A percentile compares a stretch with the other conserved stretches of the same genome.
Conservation (phyloP, 2,329 filamentous ascomycete genomes). For the Huntiella bhutanensis region DNA sequence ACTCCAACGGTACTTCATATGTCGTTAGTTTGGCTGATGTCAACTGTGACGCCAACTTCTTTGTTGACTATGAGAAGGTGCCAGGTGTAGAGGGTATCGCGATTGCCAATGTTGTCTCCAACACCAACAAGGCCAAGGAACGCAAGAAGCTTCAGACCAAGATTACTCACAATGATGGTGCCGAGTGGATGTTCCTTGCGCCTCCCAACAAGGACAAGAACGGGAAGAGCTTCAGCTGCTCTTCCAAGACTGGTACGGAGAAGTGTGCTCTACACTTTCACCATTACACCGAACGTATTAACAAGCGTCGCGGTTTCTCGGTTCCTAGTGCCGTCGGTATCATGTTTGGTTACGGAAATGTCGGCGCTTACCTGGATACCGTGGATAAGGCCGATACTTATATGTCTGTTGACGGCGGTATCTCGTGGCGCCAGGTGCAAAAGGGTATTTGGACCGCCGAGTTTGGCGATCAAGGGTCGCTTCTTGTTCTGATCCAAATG, state of each 20-base stretch:
- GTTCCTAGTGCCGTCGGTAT: constrained; percentile 75
- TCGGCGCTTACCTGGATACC: constrained; percentile 49
- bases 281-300: constrained; percentile 77
- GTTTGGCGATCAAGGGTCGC: constrained; percentile 84
- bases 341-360: constrained; percentile 82
- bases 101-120: constrained; percentile 69
- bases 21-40: constrained; percentile 65
- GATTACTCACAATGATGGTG: constrained; percentile 94
- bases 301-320: constrained; percentile 71
- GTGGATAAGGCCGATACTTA: constrained; percentile 69
- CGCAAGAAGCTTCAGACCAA: constrained; percentile 70
- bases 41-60: constrained; percentile 59
- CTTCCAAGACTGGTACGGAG: constrained; percentile 33
- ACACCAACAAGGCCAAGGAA: constrained; percentile 44
- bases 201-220: constrained; percentile 55
- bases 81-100: constrained; percentile 77
- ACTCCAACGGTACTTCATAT: constrained; percentile 94
- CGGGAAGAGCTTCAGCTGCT: constrained; percentile 53
- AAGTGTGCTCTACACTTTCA: constrained; percentile 82
- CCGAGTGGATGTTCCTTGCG: constrained; percentile 60
- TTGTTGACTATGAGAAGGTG: constrained; percentile 94
- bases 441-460: constrained; percentile 87
- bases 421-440: constrained; percentile 69
- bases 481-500: constrained; percentile 68
- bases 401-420: constrained; percentile 76